A percentile compares a stretch with the other conserved stretches of the same genome.
Conservation (phyloP, 2,329 filamentous ascomycete genomes). For the Aureobasidium sp. region DNA sequence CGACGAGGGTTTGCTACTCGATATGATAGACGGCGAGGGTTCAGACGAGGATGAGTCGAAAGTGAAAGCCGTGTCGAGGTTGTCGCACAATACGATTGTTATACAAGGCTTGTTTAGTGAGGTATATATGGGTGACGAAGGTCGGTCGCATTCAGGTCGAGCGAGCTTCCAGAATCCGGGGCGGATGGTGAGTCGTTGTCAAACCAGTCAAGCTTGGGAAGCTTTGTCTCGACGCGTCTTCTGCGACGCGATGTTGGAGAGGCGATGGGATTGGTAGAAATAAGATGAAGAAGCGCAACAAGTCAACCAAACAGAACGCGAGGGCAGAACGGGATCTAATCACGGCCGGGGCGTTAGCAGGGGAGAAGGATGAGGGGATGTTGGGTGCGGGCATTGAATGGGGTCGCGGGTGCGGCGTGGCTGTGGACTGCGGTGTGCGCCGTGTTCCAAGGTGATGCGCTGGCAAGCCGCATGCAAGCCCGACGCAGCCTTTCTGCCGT, state of each 20-base stretch:
- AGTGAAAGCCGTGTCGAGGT: not conserved
- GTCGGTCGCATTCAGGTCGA: conserved; percentile 1
- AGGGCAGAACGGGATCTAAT: conserved; percentile 9
- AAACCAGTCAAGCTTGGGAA: not conserved
- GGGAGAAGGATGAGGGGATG: not conserved
- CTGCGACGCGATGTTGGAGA: not conserved
- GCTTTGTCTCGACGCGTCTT: conserved; percentile 3
- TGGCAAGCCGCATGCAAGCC: conserved; percentile 10
- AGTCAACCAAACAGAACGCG: conserved; percentile 11
- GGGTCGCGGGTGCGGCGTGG: conserved; percentile 3
- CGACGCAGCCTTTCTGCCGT: not conserved
- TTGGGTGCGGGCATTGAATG: not conserved
- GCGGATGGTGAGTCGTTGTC: not conserved
- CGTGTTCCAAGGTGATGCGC: conserved; percentile 6
- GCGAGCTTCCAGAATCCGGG: not conserved
- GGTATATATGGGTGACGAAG: not conserved
- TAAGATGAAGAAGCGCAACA: not conserved
- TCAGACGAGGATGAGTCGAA: not conserved
- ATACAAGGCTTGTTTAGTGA: not conserved
- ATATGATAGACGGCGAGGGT: not conserved
- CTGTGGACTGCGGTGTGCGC: not conserved
- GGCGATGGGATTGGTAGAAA: conserved; percentile 8
- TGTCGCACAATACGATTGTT: not conserved
- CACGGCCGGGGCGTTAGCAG: conserved; percentile 4
- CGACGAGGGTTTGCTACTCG: not conserved